Conservation (phyloP, 2,329 filamentous ascomycete genomes). For the Elsinoe arachidis region DNA sequence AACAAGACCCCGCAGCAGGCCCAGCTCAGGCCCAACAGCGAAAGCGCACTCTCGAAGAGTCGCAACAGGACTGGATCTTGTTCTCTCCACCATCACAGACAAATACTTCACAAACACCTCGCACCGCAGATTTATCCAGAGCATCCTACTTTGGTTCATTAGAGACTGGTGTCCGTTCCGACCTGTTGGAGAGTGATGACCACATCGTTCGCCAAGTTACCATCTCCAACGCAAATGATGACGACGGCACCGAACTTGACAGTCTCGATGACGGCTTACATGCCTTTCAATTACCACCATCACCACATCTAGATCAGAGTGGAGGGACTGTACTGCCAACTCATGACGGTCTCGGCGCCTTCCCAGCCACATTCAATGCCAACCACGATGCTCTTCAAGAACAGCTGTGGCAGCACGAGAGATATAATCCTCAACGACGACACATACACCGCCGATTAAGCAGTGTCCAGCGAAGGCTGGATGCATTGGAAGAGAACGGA, state of each 20-base stretch:
- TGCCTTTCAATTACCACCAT: conserved; percentile 61
- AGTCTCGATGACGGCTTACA: conserved; percentile 87
- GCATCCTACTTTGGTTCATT: conserved; percentile 75
- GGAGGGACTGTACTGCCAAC: conserved; percentile 68
- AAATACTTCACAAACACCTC: conserved; percentile 58
- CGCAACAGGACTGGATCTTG: conserved; percentile 91
- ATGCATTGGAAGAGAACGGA: conserved; percentile 44
- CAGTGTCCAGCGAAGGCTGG: conserved; percentile 49
- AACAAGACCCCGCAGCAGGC: conserved; percentile 5
- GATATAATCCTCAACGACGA: conserved; percentile 64
- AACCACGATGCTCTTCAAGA: conserved; percentile 62
- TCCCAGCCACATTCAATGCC: conserved; percentile 38
- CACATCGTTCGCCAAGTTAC: conserved; percentile 35
- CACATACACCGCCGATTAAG: conserved; percentile 49
- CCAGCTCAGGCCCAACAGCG: conserved; percentile 28
- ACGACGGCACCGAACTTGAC: conserved; percentile 75
- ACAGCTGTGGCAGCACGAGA: conserved; percentile 81
- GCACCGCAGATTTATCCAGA: conserved; percentile 60
- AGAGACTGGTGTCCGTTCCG: conserved; percentile 57
- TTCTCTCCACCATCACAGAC: conserved; percentile 67
- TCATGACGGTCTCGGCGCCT: conserved; percentile 87
- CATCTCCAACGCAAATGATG: conserved; percentile 39
- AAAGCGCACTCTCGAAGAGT: conserved; percentile 53
- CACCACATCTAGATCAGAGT: conserved; percentile 44
- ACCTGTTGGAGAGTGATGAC: conserved; percentile 39